Percentiles rank a stretch among this genome's conserved stretches.
Evolutionary conservation across 768 basidiomycete genomes (phyloP).

Genomic region (Hygrophoropsis aurantiaca): DNA sequence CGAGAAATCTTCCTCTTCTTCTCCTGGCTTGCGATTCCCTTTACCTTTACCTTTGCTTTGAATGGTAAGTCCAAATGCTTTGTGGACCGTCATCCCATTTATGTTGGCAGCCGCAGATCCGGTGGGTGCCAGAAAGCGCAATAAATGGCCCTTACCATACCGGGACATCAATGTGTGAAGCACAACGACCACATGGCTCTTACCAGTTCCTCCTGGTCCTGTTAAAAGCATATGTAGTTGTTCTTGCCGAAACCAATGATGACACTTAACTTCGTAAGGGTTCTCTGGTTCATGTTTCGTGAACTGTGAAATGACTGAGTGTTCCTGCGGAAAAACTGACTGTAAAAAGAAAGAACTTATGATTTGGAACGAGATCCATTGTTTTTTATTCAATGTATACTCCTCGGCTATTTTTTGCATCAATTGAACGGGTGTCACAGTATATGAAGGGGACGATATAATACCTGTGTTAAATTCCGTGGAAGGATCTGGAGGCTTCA

Average conservation of each 20-base stretch:
- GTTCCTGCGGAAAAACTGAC: too few species aligned
- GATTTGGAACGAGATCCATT: constrained; percentile 12
- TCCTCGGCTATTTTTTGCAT: not conserved
- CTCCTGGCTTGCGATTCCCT: constrained; percentile 9
- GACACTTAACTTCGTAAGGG: too few species aligned
- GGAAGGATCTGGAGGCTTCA: too few species aligned
- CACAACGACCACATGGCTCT: constrained; percentile 29
- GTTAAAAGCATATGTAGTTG: constrained; percentile 18
- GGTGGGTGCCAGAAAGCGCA: constrained; percentile 29
- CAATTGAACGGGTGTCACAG: not conserved
- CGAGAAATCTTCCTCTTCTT: constrained; percentile 9
- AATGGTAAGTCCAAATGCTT: constrained; percentile 20
- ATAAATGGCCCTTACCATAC: constrained; percentile 17
- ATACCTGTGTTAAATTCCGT: too few species aligned
- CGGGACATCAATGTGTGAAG: constrained; percentile 19
- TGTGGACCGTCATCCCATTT: constrained; percentile 29
- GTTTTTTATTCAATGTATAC: constrained; percentile 14
- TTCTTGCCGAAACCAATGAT: not conserved
- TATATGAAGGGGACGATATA: not conserved
- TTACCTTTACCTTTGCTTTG: constrained; percentile 14
- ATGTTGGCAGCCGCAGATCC: constrained; percentile 30
- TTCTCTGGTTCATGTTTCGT: too few species aligned
- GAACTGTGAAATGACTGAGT: too few species aligned
- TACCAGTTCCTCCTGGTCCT: constrained; percentile 34
- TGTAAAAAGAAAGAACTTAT: constrained; percentile 2